Evolutionary conservation across 1,139 yeast genomes (phyloP).

Genomic region (Diutina sp.): DNA sequence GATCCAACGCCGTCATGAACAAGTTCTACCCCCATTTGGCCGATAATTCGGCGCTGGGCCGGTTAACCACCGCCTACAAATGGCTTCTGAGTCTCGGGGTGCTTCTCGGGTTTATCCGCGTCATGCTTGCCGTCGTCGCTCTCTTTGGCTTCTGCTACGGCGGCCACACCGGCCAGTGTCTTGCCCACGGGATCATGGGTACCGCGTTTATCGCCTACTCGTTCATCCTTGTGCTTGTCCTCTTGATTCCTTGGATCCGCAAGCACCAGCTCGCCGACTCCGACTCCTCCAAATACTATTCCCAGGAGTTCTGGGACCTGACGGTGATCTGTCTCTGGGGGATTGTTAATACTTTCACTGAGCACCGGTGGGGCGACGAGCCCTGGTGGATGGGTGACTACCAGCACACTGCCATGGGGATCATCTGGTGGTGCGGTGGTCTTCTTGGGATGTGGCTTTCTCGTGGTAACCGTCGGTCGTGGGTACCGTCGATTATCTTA

Average conservation of each 20-base stretch:
- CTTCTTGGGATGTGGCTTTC: constrained; percentile 69
- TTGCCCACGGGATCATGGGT: constrained; percentile 97
- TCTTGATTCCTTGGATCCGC: constrained; percentile 59
- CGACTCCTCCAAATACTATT: constrained; percentile 24
- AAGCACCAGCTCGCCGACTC: constrained; percentile 9
- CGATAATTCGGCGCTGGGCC: constrained; percentile 5
- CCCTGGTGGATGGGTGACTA: constrained; percentile 85
- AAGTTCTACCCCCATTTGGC: constrained; percentile 12
- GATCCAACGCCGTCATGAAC: constrained; percentile 33
- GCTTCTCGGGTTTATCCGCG: constrained; percentile 54
- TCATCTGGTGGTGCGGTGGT: constrained; percentile 94
- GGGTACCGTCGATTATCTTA: constrained; percentile 69
- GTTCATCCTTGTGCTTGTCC: constrained; percentile 48
- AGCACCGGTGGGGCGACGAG: constrained; percentile 86
- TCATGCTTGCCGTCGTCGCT: constrained; percentile 73
- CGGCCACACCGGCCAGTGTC: constrained; percentile 76
- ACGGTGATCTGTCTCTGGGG: constrained; percentile 81
- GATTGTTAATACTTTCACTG: constrained; percentile 85
- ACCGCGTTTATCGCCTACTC: constrained; percentile 76
- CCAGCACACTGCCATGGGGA: constrained; percentile 94
- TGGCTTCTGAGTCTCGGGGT: constrained; percentile 30
- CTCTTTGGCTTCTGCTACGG: constrained; percentile 69
- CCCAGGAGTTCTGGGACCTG: constrained; percentile 78
- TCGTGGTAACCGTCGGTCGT: constrained; percentile 45
- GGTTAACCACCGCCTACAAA: constrained; percentile 21